Base-by-base conservation (phyloP, 306 rosid species). In the Gynostemma pentaphyllum region DNA sequence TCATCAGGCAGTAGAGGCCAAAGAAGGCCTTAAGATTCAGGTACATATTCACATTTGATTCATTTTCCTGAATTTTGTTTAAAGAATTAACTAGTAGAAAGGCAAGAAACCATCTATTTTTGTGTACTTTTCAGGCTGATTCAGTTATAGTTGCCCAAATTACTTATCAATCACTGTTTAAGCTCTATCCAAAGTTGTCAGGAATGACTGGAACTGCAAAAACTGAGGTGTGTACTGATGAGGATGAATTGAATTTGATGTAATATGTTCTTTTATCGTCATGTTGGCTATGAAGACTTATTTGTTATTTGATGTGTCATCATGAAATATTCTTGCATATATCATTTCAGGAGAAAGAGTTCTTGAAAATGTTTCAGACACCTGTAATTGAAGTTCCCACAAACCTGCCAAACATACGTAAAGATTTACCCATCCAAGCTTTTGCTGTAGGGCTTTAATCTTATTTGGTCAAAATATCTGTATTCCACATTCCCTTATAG, bases 121-220 rank as follows among this genome's bases (percentile, higher is more conserved):
- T 68, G 52, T 68, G 0, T 42, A n/a, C 34, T 75, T 74, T 55
- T 45, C 80, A 92, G 98, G 95, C 96, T 62, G 98, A 92, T 88
- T 92, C 98, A 57, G 90, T 92, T 72, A 79, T 92, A 48, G 96
- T 92, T 71, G 98, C 98, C 18, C 98, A 92, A 79, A 88, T 92
- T 74, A 92, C 98, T n/a, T 92, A 88, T 70, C 98, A 88, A 73
- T 92, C 98, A 76, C 75, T 92, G 27, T 92, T 92, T 77, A 92
- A 92, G 82, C 98, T 92, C 75, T 92, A 86, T 72, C 98, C 98
- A 36, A 92, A 84, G 78, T 75, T 92, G 70, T 92, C 96, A 29
- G 98, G 96, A 79, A 92, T 92, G 98, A 92, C 96, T 49, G 98
- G 98, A 71, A 92, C 96, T 71, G 98, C 98, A 68, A 92, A 92